These are phyloP conservation scores for Allomyces macrogynus DNA, from an alignment of 192 early-diverging fungal genomes.

Conservation along the genomic window DNA sequence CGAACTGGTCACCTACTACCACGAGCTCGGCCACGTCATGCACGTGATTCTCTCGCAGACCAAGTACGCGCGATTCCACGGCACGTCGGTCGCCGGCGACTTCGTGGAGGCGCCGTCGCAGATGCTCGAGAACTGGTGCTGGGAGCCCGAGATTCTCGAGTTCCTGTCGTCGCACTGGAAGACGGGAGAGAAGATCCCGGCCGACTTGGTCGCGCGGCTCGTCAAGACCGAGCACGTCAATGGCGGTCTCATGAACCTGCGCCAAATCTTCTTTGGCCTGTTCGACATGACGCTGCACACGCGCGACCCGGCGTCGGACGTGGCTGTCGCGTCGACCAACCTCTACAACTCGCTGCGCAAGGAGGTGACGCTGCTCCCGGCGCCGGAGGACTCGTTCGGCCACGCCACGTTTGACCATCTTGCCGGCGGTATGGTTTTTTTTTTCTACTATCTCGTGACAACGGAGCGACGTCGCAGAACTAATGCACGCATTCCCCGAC, in stretches of 20 bases:
- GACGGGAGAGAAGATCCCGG: constrained; percentile 47
- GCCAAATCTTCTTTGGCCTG: constrained; percentile 56
- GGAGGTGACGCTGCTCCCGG: constrained; percentile 14
- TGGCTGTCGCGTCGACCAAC: constrained; percentile 12
- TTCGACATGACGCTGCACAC: constrained; percentile 61
- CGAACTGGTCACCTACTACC: constrained; percentile 65
- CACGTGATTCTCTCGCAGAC: constrained; percentile 47
- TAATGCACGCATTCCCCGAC: too few relatives aligned
- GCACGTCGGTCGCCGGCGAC: constrained; percentile 54
- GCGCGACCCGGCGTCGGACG: constrained; percentile 16
- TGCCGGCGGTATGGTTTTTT: constrained; percentile 53
- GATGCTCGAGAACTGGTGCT: constrained; percentile 78
- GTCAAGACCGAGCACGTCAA: constrained; percentile 54
- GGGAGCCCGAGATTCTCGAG: constrained; percentile 33
- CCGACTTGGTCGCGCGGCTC: constrained; percentile 41
- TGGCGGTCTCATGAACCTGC: constrained; percentile 47
- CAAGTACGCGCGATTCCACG: constrained; percentile 54
- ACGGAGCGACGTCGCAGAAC: too few relatives aligned
- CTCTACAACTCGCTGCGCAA: constrained; percentile 20
- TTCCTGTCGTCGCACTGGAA: constrained; percentile 46
- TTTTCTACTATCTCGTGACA: too few relatives aligned
- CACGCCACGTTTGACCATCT: constrained; percentile 40
- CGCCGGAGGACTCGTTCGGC: constrained; percentile 8
- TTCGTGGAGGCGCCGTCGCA: constrained; percentile 79
- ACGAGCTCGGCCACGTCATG: constrained; percentile 60